Evolutionary conservation across 1,284 basidiomycete species (phyloP).

Genomic region (Entoloma clypeatum): DNA sequence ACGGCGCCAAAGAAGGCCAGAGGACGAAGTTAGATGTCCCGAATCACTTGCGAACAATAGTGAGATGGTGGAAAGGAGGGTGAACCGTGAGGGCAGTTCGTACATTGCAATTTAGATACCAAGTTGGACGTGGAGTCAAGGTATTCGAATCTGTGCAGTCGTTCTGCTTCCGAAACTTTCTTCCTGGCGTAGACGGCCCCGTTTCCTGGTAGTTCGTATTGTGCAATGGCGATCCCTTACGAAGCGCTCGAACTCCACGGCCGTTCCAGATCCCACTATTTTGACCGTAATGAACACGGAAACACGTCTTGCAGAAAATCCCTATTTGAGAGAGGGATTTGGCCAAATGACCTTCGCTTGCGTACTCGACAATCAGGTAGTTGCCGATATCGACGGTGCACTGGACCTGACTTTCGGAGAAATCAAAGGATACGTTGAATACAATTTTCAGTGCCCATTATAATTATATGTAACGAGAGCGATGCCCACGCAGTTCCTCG

Average conservation of each 20-base stretch:
- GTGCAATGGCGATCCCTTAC: conserved; percentile 8
- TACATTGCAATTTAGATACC: conserved; percentile 27
- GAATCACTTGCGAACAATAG: conserved; percentile 19
- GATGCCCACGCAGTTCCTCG: conserved; percentile 31
- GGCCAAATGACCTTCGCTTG: conserved; percentile 13
- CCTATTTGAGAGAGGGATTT: no score
- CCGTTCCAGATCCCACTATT: conserved; percentile 15
- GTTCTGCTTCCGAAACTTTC: no score
- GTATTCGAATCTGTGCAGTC: conserved; percentile 22
- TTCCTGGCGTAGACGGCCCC: conserved; percentile 21
- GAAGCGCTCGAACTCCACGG: conserved; percentile 21
- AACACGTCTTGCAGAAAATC: no score
- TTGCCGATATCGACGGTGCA: conserved; percentile 30
- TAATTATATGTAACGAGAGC: neutral
- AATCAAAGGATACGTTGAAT: conserved; percentile 27
- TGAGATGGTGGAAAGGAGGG: conserved; percentile 28
- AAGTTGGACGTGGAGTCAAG: conserved; percentile 28
- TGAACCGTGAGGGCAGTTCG: conserved; percentile 23
- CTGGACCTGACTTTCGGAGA: conserved; percentile 33
- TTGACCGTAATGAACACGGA: no score
- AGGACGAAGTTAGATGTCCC: conserved; percentile 1
- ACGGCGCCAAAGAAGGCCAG: conserved; percentile 20
- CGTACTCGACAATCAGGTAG: conserved; percentile 19
- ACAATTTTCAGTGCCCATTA: conserved; percentile 5
- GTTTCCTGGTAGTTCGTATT: conserved; percentile 4